Percentiles rank a stretch among this genome's conserved stretches.
Conservation (phyloP, 73 alveolate species). For the Paramecium octaurelia region DNA sequence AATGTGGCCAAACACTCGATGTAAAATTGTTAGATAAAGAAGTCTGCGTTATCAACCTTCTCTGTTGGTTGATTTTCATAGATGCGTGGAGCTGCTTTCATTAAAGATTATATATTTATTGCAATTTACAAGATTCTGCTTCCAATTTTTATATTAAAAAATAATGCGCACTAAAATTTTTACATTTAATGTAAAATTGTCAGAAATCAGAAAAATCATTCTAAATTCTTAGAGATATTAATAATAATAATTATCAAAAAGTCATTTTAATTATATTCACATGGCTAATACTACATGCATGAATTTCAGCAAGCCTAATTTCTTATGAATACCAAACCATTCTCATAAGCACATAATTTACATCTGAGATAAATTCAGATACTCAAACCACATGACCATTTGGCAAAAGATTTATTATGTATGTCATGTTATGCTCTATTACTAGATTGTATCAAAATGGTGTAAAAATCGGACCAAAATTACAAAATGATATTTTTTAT, state of each 20-base stretch:
- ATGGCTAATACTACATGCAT: not conserved
- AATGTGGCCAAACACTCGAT: slow-evolving; percentile 45
- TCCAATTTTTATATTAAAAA: not conserved
- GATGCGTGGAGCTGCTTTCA: slow-evolving; percentile 30
- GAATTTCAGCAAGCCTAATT: not conserved
- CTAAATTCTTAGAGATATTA: not conserved
- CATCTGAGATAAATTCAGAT: not conserved
- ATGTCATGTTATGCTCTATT: not conserved
- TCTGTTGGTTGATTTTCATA: not conserved
- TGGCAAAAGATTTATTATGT: not conserved
- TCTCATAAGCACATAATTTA: not conserved
- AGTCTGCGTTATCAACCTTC: not conserved
- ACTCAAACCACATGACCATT: not conserved
- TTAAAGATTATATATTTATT: not conserved
- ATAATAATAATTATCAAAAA: not conserved
- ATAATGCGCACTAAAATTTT: not conserved
- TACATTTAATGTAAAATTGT: not conserved
- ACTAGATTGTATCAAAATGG: not conserved
- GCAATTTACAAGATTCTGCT: not conserved
- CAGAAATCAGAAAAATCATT: not conserved
- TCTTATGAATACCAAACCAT: not conserved
- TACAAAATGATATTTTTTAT: not conserved
- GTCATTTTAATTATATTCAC: not conserved
- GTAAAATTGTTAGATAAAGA: slow-evolving; percentile 52
- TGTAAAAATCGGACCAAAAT: not conserved